These are phyloP conservation scores for Thielaviopsis punctulata DNA, from an alignment of 2,329 filamentous ascomycete genomes.

Conservation along the genomic window DNA sequence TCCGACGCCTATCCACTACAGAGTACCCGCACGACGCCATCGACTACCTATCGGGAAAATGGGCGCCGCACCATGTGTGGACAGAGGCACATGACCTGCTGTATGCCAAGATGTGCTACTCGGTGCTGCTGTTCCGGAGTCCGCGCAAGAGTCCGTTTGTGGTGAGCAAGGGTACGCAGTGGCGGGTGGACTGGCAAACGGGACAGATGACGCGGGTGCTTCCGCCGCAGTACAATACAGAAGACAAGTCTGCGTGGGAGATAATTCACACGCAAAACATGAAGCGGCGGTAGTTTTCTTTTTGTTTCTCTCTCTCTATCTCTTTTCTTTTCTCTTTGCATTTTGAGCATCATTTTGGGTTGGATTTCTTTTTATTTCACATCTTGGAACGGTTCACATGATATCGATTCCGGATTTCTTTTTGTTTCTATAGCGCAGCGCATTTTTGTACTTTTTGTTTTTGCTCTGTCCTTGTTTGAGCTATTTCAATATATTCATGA, in stretches of 20 bases:
- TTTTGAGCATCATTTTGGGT: not conserved
- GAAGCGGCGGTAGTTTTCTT: constrained; percentile 13
- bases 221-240: constrained; percentile 36
- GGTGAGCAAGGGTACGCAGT: constrained; percentile 38
- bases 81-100: constrained; percentile 38
- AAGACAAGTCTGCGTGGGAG: constrained; percentile 33
- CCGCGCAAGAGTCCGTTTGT: constrained; percentile 42
- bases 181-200: constrained; percentile 42
- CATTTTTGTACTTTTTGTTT: not conserved
- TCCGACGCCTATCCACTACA: constrained; percentile 26
- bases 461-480: not conserved
- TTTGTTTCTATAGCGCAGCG: not conserved
- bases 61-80: constrained; percentile 38
- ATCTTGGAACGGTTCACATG: not conserved
- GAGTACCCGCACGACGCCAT: constrained; percentile 29
- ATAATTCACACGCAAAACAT: constrained; percentile 31
- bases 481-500: not conserved
- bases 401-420: not conserved
- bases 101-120: constrained; percentile 43
- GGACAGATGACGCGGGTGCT: constrained; percentile 36
- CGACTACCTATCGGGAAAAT: constrained; percentile 35
- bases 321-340: not conserved
- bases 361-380: not conserved
- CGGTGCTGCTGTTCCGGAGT: constrained; percentile 37
- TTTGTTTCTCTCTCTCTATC: not conserved